Percentiles rank a stretch among this genome's conserved stretches.
Conservation (phyloP, 2,329 filamentous ascomycete species). For the Penicillium palitans region DNA sequence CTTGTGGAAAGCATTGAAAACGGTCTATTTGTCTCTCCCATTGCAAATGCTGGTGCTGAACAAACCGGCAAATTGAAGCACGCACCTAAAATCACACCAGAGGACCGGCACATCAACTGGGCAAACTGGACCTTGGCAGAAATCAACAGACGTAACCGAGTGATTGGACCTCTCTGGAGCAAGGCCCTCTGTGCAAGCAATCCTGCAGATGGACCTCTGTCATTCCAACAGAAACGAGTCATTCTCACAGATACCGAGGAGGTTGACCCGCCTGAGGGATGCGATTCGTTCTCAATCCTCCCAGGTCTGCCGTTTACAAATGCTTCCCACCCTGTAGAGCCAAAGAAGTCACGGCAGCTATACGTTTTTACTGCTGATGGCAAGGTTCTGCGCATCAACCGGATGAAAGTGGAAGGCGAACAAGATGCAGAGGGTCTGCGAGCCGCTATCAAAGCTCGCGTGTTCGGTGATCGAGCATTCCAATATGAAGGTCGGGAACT, state of each 20-base stretch:
- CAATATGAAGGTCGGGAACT: slow-evolving; percentile 26
- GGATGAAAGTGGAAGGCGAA: slow-evolving; percentile 45
- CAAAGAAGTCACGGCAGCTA: slow-evolving; percentile 31
- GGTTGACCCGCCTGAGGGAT: slow-evolving; percentile 28
- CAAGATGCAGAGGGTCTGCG: slow-evolving; percentile 36
- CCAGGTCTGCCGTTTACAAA: slow-evolving; percentile 42
- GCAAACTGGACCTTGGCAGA: slow-evolving; percentile 53
- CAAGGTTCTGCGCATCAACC: slow-evolving; percentile 38
- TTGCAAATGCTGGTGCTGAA: slow-evolving; percentile 36
- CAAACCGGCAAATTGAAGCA: slow-evolving; percentile 43
- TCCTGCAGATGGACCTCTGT: slow-evolving; percentile 15
- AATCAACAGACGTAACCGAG: slow-evolving; percentile 57
- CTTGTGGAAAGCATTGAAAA: slow-evolving; percentile 65
- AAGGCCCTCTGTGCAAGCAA: slow-evolving; percentile 32
- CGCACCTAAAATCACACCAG: slow-evolving; percentile 72
- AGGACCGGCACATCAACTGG: slow-evolving; percentile 66
- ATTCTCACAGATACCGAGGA: slow-evolving; percentile 42
- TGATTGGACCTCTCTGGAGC: slow-evolving; percentile 69
- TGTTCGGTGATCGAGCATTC: slow-evolving; percentile 36
- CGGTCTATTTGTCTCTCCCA: slow-evolving; percentile 65
- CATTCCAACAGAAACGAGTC: slow-evolving; percentile 36
- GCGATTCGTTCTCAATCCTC: slow-evolving; percentile 29
- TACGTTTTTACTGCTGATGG: slow-evolving; percentile 42
- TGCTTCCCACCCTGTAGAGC: slow-evolving; percentile 26
- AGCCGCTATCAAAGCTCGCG: slow-evolving; percentile 43